Base-by-base conservation (phyloP, 345 rosid species). In the Reutealis trisperma region DNA sequence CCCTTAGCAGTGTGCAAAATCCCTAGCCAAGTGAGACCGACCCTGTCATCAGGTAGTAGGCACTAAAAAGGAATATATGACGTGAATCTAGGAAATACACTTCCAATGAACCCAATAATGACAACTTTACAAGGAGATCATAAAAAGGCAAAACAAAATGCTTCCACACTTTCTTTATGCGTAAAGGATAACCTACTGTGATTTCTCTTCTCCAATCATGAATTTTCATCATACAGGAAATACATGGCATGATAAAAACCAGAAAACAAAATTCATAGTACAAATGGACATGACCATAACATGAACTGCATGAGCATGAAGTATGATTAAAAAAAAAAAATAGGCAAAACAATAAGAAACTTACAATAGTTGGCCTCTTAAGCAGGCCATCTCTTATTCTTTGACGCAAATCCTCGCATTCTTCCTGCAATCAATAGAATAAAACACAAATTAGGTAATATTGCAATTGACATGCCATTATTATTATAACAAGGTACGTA, bases 401-500 rank as follows among this genome's bases (percentile, higher is more conserved):
- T 80, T 80, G 85, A 58, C 44, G 69, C 84, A 94, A 82, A 83
- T 92, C 98, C 73, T 84, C 87, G 60, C 97, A 94, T 80, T 93
- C 97, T 82, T 93, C 97, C 97, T 94, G 79, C 84, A 88, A 76
- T 76, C 63, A 62, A 22, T 67, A 79, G 37, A 84, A 55, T 73
- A 81, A 63, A 72, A 74, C 51, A 45, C 1, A 6, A 12, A 45
- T 8, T 19, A 58, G 25, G 24, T 58, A 19, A 58, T 19, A 58
- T 4, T 21, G 22, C 61, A 58, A 11, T 19, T 45, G 51, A 45
- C 9, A 18, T 58, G 6, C 6, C 61, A 58, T 1, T 15, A 1
- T 58, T 58, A 58, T 19, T 1, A 0, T 58, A 19, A 58, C 22
- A 19, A 21, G 25, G 61, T 58, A 7, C 2, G 61, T 1, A 58